Conservation (phyloP, 1,284 basidiomycete genomes). For the Cryptococcus depauperatus region DNA sequence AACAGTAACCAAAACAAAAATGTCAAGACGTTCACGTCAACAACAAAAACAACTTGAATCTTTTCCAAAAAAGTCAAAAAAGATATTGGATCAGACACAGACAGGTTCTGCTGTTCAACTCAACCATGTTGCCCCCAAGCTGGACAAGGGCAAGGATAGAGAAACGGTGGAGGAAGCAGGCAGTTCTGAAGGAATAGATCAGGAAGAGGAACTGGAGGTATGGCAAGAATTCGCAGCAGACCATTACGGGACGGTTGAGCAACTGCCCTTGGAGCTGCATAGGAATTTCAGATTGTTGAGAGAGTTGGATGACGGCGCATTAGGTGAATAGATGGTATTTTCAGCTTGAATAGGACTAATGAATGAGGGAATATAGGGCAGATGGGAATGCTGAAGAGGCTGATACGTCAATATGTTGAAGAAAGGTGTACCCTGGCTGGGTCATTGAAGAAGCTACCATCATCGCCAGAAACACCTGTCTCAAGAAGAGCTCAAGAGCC, state of each 20-base stretch:
- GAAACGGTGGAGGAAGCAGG: too few relatives aligned
- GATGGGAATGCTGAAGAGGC: slow-evolving; percentile 27
- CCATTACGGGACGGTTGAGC: slow-evolving; percentile 74
- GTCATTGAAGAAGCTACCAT: not conserved
- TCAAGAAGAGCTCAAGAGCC: not conserved
- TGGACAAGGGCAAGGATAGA: not conserved
- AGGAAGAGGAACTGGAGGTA: slow-evolving; percentile 46
- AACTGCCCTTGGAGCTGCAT: slow-evolving; percentile 74
- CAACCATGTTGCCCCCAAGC: not conserved
- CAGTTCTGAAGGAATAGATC: not conserved
- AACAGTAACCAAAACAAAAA: too few relatives aligned
- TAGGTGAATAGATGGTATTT: slow-evolving; percentile 47
- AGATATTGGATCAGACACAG: too few relatives aligned
- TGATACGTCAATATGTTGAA: slow-evolving; percentile 30
- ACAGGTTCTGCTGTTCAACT: not conserved
- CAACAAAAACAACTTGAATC: too few relatives aligned
- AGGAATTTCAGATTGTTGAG: slow-evolving; percentile 67
- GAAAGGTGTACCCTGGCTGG: slow-evolving; percentile 5
- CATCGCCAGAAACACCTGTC: not conserved
- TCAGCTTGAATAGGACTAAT: not conserved
- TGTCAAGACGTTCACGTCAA: too few relatives aligned
- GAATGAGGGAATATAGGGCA: slow-evolving; percentile 21
- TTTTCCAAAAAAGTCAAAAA: too few relatives aligned
- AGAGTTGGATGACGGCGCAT: slow-evolving; percentile 71
- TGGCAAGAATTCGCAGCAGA: slow-evolving; percentile 73